These are phyloP conservation scores for Pyricularia pennisetigena DNA, from an alignment of 2,329 filamentous ascomycete species.

Conservation along the genomic window DNA sequence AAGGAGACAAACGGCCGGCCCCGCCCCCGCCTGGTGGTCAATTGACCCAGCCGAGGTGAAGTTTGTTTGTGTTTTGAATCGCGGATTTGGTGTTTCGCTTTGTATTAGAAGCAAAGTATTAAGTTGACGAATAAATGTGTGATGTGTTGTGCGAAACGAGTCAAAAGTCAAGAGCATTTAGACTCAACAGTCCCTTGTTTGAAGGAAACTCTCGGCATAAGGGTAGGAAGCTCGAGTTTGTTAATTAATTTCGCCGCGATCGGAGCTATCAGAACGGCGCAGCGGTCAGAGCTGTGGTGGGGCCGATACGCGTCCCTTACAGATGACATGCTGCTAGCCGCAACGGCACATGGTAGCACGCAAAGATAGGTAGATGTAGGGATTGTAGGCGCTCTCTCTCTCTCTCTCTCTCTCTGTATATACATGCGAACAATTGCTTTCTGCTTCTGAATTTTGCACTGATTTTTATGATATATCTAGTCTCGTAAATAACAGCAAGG, in stretches of 20 bases:
- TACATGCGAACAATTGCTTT: too few relatives aligned
- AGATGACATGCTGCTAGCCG: conserved; percentile 2
- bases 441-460: too few relatives aligned
- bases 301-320: conserved; percentile 2
- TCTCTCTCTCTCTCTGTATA: too few relatives aligned
- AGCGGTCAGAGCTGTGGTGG: neutral
- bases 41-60: neutral
- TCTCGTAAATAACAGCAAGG: too few relatives aligned
- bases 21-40: neutral
- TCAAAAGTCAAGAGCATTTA: neutral
- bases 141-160: neutral
- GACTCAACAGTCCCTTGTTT: too few relatives aligned
- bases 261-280: neutral
- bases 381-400: too few relatives aligned
- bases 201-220: neutral
- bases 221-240: neutral
- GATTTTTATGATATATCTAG: too few relatives aligned
- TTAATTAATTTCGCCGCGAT: neutral
- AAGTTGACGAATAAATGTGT: neutral
- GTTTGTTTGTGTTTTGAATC: neutral
- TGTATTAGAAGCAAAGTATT: neutral
- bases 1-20: neutral
- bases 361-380: neutral
- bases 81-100: neutral
- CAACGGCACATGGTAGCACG: neutral